Evolutionary conservation across 176 grass and related monocot genomes (phyloP).

Genomic region (Carex scoparia): DNA sequence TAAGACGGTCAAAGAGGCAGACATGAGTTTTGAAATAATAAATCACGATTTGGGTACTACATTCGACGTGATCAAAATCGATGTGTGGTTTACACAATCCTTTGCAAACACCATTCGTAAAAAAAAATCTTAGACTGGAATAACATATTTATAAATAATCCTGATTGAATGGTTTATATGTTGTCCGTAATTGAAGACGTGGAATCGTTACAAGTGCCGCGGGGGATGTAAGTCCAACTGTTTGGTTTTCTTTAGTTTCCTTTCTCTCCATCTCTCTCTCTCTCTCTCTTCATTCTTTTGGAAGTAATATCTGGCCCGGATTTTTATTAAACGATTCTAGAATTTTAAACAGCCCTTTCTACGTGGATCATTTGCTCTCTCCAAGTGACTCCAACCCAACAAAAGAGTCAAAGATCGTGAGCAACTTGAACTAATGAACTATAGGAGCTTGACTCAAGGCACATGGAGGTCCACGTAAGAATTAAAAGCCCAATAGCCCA

Average conservation of each 20-base stretch:
- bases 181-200: neutral
- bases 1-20: too few species aligned
- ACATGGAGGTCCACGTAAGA: slow-evolving; percentile 6
- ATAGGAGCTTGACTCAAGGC: neutral
- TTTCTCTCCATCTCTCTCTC: neutral
- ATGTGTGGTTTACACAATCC: neutral
- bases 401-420: neutral
- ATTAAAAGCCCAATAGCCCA: slow-evolving; percentile 16
- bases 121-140: neutral
- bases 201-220: neutral
- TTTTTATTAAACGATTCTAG: neutral
- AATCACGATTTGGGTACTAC: neutral
- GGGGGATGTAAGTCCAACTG: neutral
- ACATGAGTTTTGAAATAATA: too few species aligned
- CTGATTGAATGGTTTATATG: neutral
- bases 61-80: neutral
- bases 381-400: neutral
- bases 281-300: neutral
- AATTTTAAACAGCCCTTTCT: neutral
- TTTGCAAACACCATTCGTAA: neutral
- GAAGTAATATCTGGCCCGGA: neutral
- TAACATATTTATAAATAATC: too few species aligned
- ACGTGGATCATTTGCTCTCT: neutral
- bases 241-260: neutral
- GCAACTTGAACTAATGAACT: neutral